These are phyloP conservation scores for Terana coerulea DNA, from an alignment of 768 basidiomycete species.

Conservation along the genomic window DNA sequence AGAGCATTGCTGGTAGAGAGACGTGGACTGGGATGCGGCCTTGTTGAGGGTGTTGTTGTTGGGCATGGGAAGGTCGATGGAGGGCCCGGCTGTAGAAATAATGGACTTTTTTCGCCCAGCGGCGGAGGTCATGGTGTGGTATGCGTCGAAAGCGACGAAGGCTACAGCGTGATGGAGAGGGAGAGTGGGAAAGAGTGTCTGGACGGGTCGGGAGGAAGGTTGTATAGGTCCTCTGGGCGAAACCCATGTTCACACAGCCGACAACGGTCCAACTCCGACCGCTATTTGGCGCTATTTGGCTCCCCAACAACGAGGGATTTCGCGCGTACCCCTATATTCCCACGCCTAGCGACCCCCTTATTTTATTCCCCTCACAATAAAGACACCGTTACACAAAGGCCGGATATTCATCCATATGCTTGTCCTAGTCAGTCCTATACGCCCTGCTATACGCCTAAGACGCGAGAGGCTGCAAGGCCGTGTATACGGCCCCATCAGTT, in stretches of 20 bases:
- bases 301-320: neutral
- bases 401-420: too few species aligned
- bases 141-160: conserved; percentile 8
- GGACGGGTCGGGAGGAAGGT: conserved; percentile 12
- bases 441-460: too few species aligned
- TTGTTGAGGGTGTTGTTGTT: conserved; percentile 90
- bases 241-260: conserved; percentile 13
- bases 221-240: conserved; percentile 5
- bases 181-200: conserved; percentile 12
- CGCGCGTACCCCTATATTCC: neutral
- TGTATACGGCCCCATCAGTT: too few species aligned
- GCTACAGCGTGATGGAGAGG: conserved; percentile 8
- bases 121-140: conserved; percentile 40
- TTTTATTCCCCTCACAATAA: too few species aligned
- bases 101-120: conserved; percentile 48
- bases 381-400: too few species aligned
- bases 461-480: too few species aligned
- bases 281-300: conserved; percentile 13
- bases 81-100: conserved; percentile 45
- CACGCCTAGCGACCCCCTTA: too few species aligned
- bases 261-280: conserved; percentile 7
- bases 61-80: conserved; percentile 73
- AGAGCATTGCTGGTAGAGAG: conserved; percentile 91
- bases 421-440: too few species aligned
- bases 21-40: conserved; percentile 80